These are phyloP conservation scores for Aureobasidium sp. DNA, from an alignment of 2,329 filamentous ascomycete species.

Conservation along the genomic window DNA sequence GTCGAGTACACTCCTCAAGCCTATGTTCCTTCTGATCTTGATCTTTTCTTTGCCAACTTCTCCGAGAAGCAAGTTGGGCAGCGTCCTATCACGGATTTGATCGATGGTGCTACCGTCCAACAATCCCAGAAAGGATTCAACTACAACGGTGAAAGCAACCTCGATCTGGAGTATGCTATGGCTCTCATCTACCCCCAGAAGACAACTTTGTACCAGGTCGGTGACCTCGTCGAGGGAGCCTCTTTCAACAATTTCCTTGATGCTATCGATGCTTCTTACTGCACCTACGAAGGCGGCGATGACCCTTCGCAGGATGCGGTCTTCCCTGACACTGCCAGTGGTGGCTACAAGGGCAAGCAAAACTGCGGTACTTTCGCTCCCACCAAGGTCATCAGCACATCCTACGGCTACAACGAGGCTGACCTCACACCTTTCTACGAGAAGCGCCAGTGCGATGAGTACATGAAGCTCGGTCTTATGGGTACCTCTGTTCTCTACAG, in stretches of 20 bases:
- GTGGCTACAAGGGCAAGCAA: conserved; percentile 35
- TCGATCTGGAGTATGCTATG: conserved; percentile 52
- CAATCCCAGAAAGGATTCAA: conserved; percentile 32
- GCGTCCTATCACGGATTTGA: conserved; percentile 28
- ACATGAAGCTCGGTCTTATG: conserved; percentile 50
- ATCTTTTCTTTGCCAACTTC: conserved; percentile 33
- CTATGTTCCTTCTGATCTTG: conserved; percentile 37
- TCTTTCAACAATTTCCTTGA: conserved; percentile 37
- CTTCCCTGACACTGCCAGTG: conserved; percentile 29
- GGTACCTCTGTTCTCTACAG: conserved; percentile 47
- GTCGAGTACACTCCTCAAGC: conserved; percentile 48
- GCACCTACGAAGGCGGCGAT: conserved; percentile 37
- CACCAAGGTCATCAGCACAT: conserved; percentile 50
- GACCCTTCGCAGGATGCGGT: conserved; percentile 33
- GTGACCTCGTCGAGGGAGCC: conserved; percentile 32
- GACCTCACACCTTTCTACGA: conserved; percentile 44
- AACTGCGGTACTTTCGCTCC: conserved; percentile 41
- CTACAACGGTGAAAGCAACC: conserved; percentile 42
- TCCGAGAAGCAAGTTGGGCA: conserved; percentile 26
- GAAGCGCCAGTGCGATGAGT: conserved; percentile 48
- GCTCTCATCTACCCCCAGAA: conserved; percentile 47
- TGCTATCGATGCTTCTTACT: conserved; percentile 42
- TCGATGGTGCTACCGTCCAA: conserved; percentile 35
- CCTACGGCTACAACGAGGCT: conserved; percentile 49
- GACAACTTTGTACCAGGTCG: conserved; percentile 43